Evolutionary conservation across 768 basidiomycete genomes (phyloP).

Genomic region (Imleria badia): DNA sequence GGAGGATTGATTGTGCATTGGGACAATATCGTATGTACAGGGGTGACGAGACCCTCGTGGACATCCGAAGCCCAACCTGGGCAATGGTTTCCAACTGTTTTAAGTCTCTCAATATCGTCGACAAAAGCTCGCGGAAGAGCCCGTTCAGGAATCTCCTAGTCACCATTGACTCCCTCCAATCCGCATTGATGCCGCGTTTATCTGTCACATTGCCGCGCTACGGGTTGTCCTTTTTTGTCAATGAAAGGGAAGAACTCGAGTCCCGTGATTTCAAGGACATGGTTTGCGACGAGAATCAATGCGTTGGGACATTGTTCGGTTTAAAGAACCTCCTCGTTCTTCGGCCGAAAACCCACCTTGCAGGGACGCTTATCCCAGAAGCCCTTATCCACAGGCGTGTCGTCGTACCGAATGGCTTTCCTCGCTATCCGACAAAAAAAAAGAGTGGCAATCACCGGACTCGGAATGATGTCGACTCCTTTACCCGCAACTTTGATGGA

Average conservation of each 20-base stretch:
- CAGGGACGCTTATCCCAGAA: too few relatives aligned
- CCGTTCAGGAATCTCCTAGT: too few relatives aligned
- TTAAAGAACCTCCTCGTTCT: too few relatives aligned
- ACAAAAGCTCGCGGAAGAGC: too few relatives aligned
- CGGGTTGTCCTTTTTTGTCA: too few relatives aligned
- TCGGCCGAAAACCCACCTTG: too few relatives aligned
- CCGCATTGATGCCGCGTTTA: neutral
- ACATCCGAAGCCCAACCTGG: constrained; percentile 2
- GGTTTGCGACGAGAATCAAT: constrained; percentile 39
- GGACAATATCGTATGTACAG: neutral
- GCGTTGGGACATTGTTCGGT: constrained; percentile 27
- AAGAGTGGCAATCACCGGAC: neutral
- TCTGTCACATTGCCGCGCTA: constrained; percentile 23
- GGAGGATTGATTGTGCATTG: constrained; percentile 11
- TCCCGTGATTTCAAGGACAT: constrained; percentile 39
- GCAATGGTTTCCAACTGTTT: too few relatives aligned
- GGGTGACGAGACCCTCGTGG: constrained; percentile 9
- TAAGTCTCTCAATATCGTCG: too few relatives aligned
- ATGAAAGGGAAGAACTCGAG: constrained; percentile 26
- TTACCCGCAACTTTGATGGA: neutral
- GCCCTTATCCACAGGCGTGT: constrained; percentile 11
- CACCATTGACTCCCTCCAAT: neutral
- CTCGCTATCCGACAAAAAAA: too few relatives aligned
- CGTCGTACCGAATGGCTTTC: constrained; percentile 22
- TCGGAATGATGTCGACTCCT: neutral